Conservation (phyloP, 805 yeast species). For the Jamesozyma gamospora region DNA sequence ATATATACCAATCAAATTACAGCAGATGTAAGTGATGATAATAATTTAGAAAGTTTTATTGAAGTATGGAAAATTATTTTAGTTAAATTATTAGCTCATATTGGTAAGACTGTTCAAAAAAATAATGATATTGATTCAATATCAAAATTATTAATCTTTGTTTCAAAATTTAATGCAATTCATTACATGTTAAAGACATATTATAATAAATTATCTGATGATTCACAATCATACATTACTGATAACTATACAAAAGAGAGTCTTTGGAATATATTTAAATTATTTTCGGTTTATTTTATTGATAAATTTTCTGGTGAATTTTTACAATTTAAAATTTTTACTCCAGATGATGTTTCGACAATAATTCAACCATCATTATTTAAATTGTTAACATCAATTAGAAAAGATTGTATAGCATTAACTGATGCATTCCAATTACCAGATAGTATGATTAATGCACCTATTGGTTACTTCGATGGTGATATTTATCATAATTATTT, state of each 20-base stretch:
- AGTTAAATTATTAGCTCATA: conserved; percentile 21
- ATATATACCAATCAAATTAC: conserved; percentile 16
- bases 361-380: conserved; percentile 36
- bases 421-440: conserved; percentile 77
- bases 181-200: conserved; percentile 30
- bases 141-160: conserved; percentile 31
- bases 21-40: conserved; percentile 26
- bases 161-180: conserved; percentile 35
- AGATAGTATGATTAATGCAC: conserved; percentile 72
- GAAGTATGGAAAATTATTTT: conserved; percentile 28
- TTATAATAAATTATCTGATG: conserved; percentile 16
- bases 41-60: conserved; percentile 23
- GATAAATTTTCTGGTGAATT: conserved; percentile 66
- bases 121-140: conserved; percentile 28
- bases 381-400: conserved; percentile 38
- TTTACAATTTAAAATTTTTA: conserved; percentile 50
- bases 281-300: conserved; percentile 57
- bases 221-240: conserved; percentile 17
- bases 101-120: conserved; percentile 19
- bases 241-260: conserved; percentile 34
- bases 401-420: conserved; percentile 64
- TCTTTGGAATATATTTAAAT: conserved; percentile 44
- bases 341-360: conserved; percentile 38
- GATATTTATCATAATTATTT: conserved; percentile 76
- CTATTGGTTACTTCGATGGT: conserved; percentile 74